These are phyloP conservation scores for Sisymbrium irio DNA, from an alignment of 345 rosid species.

Conservation along the genomic window DNA sequence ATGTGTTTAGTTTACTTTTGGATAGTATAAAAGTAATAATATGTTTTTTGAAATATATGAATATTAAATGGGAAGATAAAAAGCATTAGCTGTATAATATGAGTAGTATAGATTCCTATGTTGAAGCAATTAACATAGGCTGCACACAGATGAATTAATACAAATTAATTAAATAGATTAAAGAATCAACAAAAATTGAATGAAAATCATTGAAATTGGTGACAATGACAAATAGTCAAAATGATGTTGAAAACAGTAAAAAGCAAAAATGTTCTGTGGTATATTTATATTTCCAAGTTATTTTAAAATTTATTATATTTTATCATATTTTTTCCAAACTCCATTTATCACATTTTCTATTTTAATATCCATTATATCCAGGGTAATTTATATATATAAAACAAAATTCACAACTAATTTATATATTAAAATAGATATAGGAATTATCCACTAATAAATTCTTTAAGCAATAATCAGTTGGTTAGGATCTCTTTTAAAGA, in stretches of 20 bases:
- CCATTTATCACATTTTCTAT: background rate
- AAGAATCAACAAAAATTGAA: background rate
- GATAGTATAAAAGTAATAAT: background rate
- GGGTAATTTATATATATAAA: background rate
- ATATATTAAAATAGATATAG: no score
- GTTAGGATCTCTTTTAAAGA: background rate
- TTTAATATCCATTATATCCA: background rate
- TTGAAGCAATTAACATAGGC: background rate
- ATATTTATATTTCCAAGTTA: background rate
- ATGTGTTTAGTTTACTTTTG: background rate
- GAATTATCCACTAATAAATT: background rate
- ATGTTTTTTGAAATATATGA: no score
- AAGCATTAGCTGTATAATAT: background rate
- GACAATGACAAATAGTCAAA: background rate
- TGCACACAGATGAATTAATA: background rate
- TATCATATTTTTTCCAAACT: background rate
- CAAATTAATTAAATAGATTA: background rate
- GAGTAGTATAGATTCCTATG: background rate
- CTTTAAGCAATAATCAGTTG: background rate
- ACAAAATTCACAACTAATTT: background rate
- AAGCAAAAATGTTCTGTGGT: background rate
- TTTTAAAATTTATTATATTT: background rate
- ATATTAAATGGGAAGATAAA: background rate
- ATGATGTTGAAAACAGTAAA: background rate
- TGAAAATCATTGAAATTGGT: background rate